Evolutionary conservation across 2,329 filamentous ascomycete genomes (phyloP), one percentile per base, ranked within the genome.

Genomic region (Diaporthe sp.): DNA sequence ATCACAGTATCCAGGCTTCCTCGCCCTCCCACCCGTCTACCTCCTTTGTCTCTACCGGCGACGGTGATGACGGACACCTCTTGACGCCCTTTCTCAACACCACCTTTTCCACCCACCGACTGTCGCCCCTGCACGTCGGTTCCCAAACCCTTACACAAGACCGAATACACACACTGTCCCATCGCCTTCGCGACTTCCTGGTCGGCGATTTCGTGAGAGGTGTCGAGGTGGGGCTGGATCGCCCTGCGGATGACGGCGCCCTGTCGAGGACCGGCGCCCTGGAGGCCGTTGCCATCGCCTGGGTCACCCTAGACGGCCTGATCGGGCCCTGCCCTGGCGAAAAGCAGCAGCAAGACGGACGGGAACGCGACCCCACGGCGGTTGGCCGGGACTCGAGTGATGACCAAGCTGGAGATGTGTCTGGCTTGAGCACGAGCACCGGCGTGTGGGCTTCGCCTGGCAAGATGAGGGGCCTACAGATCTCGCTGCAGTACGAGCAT

Each of bases 131-230:
- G 0, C 87, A 88, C 79, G 75, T 89, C 31, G 89, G 88, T 34
- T 72, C 81, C 4, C 81, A 86, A 3, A 55, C 79, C 0, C 83
- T 91, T 1, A 83, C 83, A 0, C 63, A 81, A 0, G 57, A 80
- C 0, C 85, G 86, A 4, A 84, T 92, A 3, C 81, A 84, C 20
- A 74, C 81, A 0, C 83, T 91, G 0, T 86, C 88, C 0, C 85
- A 85, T 10, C 85, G 87, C 2, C 82, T 92, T 2, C 87, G 90
- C 53, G 90, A 92, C 65, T 85, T 85, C 1, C 85, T 92, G 0
- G 89, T 91, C 0, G 90, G 90, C 22, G 90, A 92, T 78, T 87
- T 90, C 1, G 88, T 92, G n/a, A 88, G 90, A 73, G 90, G 90
- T 58, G 87, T 92, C 25, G 89, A 91, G 77, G 86, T 92, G 25